Evolutionary conservation across 1,284 basidiomycete species (phyloP).

Genomic region (Ustilago trichophora): DNA sequence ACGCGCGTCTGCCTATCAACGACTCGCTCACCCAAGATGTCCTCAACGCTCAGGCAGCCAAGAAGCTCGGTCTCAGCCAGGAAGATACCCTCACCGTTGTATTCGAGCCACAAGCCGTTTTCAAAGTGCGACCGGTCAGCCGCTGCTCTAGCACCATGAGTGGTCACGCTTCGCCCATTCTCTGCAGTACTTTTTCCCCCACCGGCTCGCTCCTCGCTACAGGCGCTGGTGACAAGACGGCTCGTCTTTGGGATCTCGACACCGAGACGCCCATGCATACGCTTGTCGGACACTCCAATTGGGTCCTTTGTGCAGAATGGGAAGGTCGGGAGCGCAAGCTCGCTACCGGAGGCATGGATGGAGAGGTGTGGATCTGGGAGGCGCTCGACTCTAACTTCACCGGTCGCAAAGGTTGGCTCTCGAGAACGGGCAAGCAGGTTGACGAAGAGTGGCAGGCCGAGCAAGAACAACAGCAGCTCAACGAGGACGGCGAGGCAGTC

Average conservation of each 20-base stretch:
- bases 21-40: constrained; percentile 57
- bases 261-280: constrained; percentile 91
- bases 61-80: constrained; percentile 59
- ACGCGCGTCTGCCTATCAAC: constrained; percentile 55
- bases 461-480: constrained; percentile 11
- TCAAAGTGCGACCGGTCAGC: constrained; percentile 90
- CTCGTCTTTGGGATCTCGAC: constrained; percentile 91
- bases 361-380: constrained; percentile 64
- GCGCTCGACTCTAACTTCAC: constrained; percentile 50
- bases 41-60: constrained; percentile 47
- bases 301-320: constrained; percentile 98
- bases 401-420: constrained; percentile 56
- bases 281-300: constrained; percentile 87
- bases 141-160: constrained; percentile 90
- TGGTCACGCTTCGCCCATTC: constrained; percentile 84
- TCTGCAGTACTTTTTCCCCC: constrained; percentile 94
- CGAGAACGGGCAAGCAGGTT: constrained; percentile 50
- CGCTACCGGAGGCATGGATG: constrained; percentile 74
- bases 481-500: not conserved
- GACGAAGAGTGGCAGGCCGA: constrained; percentile 47
- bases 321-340: constrained; percentile 87
- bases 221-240: constrained; percentile 92
- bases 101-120: constrained; percentile 84
- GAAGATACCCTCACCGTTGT: constrained; percentile 64
- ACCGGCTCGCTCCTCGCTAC: constrained; percentile 90